Evolutionary conservation across 441 rosid species (phyloP).

Genomic region (Kokia cookei): DNA sequence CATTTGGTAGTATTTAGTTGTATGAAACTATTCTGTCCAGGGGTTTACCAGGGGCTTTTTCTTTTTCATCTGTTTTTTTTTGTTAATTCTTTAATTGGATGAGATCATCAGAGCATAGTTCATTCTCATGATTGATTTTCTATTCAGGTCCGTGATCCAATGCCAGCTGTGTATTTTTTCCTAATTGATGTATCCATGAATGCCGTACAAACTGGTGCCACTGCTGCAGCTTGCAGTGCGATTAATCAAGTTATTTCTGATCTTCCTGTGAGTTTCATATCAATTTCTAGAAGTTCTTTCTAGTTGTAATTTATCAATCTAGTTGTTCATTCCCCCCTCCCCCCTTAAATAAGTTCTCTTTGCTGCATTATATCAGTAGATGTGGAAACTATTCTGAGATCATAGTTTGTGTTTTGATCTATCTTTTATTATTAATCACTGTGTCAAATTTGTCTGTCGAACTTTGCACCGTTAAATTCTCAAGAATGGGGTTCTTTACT

Average conservation of each 20-base stretch:
- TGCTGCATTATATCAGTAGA: not conserved
- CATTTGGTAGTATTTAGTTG: not conserved
- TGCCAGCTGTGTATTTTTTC: constrained; percentile 91
- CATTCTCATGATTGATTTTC: constrained; percentile 1
- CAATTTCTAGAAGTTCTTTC: constrained; percentile 11
- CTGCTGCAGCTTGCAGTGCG: constrained; percentile 96
- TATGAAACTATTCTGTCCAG: not conserved
- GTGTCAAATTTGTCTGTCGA: not conserved
- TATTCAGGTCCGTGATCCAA: constrained; percentile 86
- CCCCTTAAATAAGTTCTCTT: not conserved
- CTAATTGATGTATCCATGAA: constrained; percentile 91
- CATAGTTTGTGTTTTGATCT: not conserved
- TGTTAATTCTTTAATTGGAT: not conserved
- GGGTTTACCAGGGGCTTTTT: not conserved
- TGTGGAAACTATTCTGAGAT: not conserved
- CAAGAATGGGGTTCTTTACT: not conserved
- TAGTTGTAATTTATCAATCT: not conserved
- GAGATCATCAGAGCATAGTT: not conserved
- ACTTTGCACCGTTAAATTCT: not conserved
- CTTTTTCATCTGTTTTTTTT: not conserved
- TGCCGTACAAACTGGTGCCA: constrained; percentile 88
- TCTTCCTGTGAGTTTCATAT: constrained; percentile 70
- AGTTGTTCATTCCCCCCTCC: not conserved
- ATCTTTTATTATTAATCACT: not conserved
- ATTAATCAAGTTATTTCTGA: constrained; percentile 81